Conservation (phyloP, 2,329 filamentous ascomycete genomes). For the Mollisiaceae sp. region DNA sequence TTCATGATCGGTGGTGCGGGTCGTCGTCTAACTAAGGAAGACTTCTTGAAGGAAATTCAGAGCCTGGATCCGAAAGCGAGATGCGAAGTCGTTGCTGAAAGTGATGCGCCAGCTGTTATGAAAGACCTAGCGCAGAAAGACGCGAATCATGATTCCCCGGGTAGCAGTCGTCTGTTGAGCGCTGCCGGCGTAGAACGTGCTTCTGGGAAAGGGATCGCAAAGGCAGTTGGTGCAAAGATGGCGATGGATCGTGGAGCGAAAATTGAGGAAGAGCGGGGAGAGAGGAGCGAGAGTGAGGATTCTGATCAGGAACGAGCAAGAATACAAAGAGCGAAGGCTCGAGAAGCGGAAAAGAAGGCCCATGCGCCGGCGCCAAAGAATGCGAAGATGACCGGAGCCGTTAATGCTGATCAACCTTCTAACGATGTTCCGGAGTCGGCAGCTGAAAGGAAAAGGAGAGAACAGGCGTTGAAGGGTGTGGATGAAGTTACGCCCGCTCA, state of each 20-base stretch:
- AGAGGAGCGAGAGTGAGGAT: conserved; percentile 8
- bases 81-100: conserved; percentile 37
- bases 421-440: conserved; percentile 62
- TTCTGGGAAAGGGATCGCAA: conserved; percentile 23
- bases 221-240: conserved; percentile 31
- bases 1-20: conserved; percentile 79
- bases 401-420: conserved; percentile 14
- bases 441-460: conserved; percentile 69
- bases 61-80: conserved; percentile 70
- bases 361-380: conserved; percentile 24
- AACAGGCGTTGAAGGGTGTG: conserved; percentile 55
- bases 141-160: conserved; percentile 33
- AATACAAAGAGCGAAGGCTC: conserved; percentile 15
- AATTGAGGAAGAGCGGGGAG: conserved; percentile 19
- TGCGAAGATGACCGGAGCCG: neutral
- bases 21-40: conserved; percentile 77
- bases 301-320: neutral
- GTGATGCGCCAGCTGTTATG: conserved; percentile 38
- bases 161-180: conserved; percentile 34
- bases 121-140: conserved; percentile 41
- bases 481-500: conserved; percentile 43
- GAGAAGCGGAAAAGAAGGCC: conserved; percentile 25
- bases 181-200: conserved; percentile 45
- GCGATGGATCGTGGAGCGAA: conserved; percentile 26
- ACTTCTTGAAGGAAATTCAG: conserved; percentile 77